A percentile compares a stretch with the other conserved stretches of the same genome.
Conservation (phyloP, 805 yeast genomes). For the Babjeviella inositovora region DNA sequence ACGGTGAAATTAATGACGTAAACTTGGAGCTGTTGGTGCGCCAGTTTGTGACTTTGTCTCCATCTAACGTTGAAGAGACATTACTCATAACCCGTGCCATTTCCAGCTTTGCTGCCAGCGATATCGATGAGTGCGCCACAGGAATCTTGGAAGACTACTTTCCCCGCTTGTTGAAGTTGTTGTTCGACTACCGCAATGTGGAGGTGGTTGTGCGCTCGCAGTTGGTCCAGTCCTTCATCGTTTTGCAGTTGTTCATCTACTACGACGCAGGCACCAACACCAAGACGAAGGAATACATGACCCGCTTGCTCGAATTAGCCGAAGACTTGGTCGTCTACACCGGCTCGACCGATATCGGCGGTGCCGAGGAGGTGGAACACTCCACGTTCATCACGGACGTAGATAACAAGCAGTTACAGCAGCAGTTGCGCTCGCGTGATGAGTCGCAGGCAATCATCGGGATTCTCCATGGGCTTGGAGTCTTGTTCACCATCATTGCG, state of each 20-base stretch:
- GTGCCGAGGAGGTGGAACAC: constrained; percentile 25
- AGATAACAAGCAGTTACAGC: constrained; percentile 13
- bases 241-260: too few relatives aligned
- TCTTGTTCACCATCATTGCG: constrained; percentile 23
- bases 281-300: neutral
- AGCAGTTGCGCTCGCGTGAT: constrained; percentile 13
- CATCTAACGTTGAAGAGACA: constrained; percentile 15
- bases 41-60: constrained; percentile 9
- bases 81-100: constrained; percentile 20
- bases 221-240: too few relatives aligned
- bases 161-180: constrained; percentile 8
- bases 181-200: too few relatives aligned
- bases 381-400: constrained; percentile 18
- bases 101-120: constrained; percentile 25
- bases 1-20: constrained; percentile 15
- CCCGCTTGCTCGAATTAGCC: constrained; percentile 1
- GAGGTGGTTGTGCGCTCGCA: too few relatives aligned
- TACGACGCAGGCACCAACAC: neutral
- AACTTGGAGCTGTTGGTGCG: constrained; percentile 18
- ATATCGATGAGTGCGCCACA: constrained; percentile 31
- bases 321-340: constrained; percentile 3
- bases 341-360: constrained; percentile 21
- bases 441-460: constrained; percentile 24
- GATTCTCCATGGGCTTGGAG: constrained; percentile 29
- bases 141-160: constrained; percentile 10